These are phyloP conservation scores for Kluyveromyces aestuarii DNA, from an alignment of 805 yeast genomes.

Conservation along the genomic window DNA sequence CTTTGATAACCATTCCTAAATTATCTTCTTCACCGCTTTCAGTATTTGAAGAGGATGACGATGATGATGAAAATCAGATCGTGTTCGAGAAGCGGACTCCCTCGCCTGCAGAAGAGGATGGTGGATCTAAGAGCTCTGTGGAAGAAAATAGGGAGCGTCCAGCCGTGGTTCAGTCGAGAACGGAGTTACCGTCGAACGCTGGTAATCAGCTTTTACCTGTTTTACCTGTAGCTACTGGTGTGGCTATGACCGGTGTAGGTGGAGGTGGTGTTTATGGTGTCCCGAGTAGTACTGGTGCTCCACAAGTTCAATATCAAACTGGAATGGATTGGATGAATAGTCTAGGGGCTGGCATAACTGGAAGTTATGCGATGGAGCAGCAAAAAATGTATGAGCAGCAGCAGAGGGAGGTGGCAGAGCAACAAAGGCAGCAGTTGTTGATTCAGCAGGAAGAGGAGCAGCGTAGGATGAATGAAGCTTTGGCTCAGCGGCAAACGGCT, in stretches of 20 bases:
- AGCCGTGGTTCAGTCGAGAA: neutral
- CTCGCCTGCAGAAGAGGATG: neutral
- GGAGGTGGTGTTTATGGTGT: neutral
- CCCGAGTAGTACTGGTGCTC: neutral
- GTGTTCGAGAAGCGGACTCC: conserved; percentile 6
- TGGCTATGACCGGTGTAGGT: neutral
- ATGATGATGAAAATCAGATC: conserved; percentile 9
- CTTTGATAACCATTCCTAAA: conserved; percentile 47
- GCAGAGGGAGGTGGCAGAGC: conserved; percentile 59
- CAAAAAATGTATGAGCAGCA: conserved; percentile 66
- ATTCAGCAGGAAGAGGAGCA: conserved; percentile 56
- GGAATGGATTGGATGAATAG: conserved; percentile 36
- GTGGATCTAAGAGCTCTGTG: neutral
- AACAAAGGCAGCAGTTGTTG: conserved; percentile 48
- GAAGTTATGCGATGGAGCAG: conserved; percentile 31
- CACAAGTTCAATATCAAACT: conserved; percentile 31
- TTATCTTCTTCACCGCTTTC: conserved; percentile 32
- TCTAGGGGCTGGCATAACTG: neutral
- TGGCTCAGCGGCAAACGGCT: conserved; percentile 64
- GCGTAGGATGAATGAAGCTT: conserved; percentile 33
- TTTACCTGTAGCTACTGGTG: conserved; percentile 4
- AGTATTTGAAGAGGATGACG: conserved; percentile 20
- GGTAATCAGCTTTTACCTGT: neutral
- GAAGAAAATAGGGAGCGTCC: neutral
- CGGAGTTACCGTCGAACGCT: neutral